Evolutionary conservation across 176 grass and related monocot genomes (phyloP), one percentile per base, ranked within the genome.

Genomic region (Paspalum notatum): DNA sequence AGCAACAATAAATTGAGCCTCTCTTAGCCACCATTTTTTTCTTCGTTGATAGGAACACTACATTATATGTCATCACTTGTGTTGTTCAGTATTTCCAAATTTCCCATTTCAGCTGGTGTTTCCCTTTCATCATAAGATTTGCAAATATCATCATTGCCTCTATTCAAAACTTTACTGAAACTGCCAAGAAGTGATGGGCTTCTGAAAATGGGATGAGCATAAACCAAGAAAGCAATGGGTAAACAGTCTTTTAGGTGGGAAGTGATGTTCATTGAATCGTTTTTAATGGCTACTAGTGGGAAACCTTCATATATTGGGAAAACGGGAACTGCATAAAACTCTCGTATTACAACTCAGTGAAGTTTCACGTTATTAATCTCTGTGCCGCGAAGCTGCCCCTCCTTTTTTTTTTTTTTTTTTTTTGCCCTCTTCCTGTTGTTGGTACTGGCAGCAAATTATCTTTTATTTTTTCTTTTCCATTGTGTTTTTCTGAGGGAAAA

Each of bases 71-170:
- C 18, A 66, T 85, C 16, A 20, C 82, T 64, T 85, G 48, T 48
- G 46, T 5, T 78, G 16, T 82, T 57, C 70, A 58, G 14, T 69
- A 46, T 49, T 47, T 47, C 58, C 6, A 15, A 71, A 5, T 26
- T 76, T 38, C 58, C 24, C 0, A 14, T 56, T 85, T 77, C 72
- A 1, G 26, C 77, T 89, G 73, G 63, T 51, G 9, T 62, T 52
- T 85, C 72, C 57, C 50, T 81, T 82, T 81, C 57, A 82, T 55
- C 65, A 66, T 50, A 81, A 72, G 32, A 78, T 61, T 66, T 17
- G 45, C 42, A 49, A 60, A 71, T 66, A 66, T 77, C 58, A 54
- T 54, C n/a, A 49, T 42, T 65, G 9, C 12, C 74, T 66, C 7
- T 24, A 57, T 39, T 67, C 21, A 72, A 20, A 25, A 32, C 16